Evolutionary conservation across 192 early-diverging fungal species (phyloP).

Genomic region (Backusella psychrophila): DNA sequence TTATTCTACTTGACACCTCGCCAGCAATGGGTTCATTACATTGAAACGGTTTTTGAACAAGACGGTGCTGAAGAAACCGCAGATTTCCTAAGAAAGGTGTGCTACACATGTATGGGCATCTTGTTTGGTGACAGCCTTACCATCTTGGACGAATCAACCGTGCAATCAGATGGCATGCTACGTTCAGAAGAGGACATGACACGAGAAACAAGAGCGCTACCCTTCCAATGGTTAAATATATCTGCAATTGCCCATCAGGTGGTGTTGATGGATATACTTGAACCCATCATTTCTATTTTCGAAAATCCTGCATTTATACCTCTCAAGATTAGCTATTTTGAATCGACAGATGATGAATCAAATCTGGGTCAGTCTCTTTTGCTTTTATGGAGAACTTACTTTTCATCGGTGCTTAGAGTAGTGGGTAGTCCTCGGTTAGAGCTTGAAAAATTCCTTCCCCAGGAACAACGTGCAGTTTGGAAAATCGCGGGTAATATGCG

Average conservation of each 20-base stretch:
- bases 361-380: background rate
- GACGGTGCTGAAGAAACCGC: conserved; percentile 19
- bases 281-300: conserved; percentile 18
- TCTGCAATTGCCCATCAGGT: conserved; percentile 41
- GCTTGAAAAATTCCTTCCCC: conserved; percentile 57
- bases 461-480: conserved; percentile 52
- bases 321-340: background rate
- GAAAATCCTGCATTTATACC: conserved; percentile 27
- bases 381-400: conserved; percentile 28
- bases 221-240: conserved; percentile 41
- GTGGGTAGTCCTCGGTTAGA: conserved; percentile 54
- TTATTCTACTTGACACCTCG: conserved; percentile 30
- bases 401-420: conserved; percentile 42
- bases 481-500: conserved; percentile 61
- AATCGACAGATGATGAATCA: background rate
- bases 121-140: conserved; percentile 28
- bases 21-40: conserved; percentile 21
- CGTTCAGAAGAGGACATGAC: conserved; percentile 6
- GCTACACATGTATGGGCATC: conserved; percentile 27
- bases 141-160: background rate
- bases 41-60: background rate
- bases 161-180: background rate
- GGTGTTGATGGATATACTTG: conserved; percentile 25
- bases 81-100: conserved; percentile 22
- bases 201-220: conserved; percentile 5